Evolutionary conservation across 2,329 filamentous ascomycete species (phyloP).

Genomic region (Elsinoe fawcettii): DNA sequence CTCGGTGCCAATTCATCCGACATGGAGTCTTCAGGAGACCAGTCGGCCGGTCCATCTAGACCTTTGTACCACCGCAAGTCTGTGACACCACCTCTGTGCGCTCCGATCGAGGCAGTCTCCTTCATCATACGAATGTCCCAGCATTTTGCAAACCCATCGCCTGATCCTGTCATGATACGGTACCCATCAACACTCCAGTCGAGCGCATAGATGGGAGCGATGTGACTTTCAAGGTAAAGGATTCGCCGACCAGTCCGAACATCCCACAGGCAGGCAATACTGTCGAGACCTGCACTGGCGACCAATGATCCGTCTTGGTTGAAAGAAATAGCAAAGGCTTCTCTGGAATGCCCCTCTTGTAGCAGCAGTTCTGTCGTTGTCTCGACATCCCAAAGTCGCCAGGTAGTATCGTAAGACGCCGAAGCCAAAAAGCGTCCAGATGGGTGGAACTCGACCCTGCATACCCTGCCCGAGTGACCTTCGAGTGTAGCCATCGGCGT

Average conservation of each 20-base stretch:
- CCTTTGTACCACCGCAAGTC: constrained; percentile 94
- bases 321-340: constrained; percentile 85
- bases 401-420: constrained; percentile 91
- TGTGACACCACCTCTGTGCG: constrained; percentile 83
- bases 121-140: constrained; percentile 93
- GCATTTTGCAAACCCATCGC: constrained; percentile 93
- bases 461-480: constrained; percentile 81
- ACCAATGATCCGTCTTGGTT: constrained; percentile 85
- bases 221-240: constrained; percentile 90
- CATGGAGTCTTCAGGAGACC: neutral
- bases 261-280: constrained; percentile 93
- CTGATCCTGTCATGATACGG: constrained; percentile 84
- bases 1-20: constrained; percentile 52
- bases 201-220: constrained; percentile 85
- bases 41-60: constrained; percentile 57
- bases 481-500: constrained; percentile 74
- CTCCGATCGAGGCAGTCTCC: constrained; percentile 75
- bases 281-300: constrained; percentile 87
- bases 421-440: constrained; percentile 84
- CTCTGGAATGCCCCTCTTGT: constrained; percentile 90
- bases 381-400: constrained; percentile 91
- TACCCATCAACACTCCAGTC: constrained; percentile 91
- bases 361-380: constrained; percentile 75
- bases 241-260: constrained; percentile 83
- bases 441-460: constrained; percentile 88